A percentile compares a stretch with the other conserved stretches of the same genome.
These are phyloP conservation scores for Helicostylum pulchrum DNA, from an alignment of 192 early-diverging fungal genomes.

Conservation along the genomic window DNA sequence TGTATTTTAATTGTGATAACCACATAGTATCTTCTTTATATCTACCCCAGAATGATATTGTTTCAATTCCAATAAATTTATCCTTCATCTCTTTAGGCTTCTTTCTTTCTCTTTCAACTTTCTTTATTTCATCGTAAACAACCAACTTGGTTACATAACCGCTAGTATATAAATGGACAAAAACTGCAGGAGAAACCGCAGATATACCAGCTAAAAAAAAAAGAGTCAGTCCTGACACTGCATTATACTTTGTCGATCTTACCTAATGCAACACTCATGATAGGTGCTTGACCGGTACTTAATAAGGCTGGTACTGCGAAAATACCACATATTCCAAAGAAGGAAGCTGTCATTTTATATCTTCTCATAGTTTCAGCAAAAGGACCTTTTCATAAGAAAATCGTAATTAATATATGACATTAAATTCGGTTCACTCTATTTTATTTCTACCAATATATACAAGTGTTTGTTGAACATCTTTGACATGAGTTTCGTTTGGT, in stretches of 20 bases:
- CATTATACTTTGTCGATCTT: not conserved
- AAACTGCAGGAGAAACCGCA: slow-evolving; percentile 27
- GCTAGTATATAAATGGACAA: slow-evolving; percentile 30
- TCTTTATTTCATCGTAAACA: slow-evolving; percentile 32
- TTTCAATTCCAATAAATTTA: slow-evolving; percentile 33
- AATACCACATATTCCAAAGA: slow-evolving; percentile 34
- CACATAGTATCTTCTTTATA: slow-evolving; percentile 22
- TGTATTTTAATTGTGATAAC: slow-evolving; percentile 25
- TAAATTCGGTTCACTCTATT: not conserved
- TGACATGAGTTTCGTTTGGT: slow-evolving; percentile 1
- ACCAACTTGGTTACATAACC: slow-evolving; percentile 28
- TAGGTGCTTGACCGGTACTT: slow-evolving; percentile 30
- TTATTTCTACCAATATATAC: slow-evolving; percentile 31
- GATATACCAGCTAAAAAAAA: slow-evolving; percentile 29
- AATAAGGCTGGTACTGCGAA: slow-evolving; percentile 33
- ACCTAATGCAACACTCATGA: slow-evolving; percentile 29
- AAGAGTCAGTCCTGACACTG: slow-evolving; percentile 1
- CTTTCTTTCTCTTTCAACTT: slow-evolving; percentile 26
- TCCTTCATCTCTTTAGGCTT: slow-evolving; percentile 28
- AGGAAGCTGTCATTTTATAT: slow-evolving; percentile 37
- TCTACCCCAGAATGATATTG: slow-evolving; percentile 21
- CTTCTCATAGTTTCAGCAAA: slow-evolving; percentile 34
- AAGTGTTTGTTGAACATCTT: slow-evolving; percentile 21
- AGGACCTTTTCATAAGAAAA: slow-evolving; percentile 16
- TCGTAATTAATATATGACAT: not conserved